Evolutionary conservation across 306 rosid genomes (phyloP).

Genomic region (Dalbergia cochinchinensis): DNA sequence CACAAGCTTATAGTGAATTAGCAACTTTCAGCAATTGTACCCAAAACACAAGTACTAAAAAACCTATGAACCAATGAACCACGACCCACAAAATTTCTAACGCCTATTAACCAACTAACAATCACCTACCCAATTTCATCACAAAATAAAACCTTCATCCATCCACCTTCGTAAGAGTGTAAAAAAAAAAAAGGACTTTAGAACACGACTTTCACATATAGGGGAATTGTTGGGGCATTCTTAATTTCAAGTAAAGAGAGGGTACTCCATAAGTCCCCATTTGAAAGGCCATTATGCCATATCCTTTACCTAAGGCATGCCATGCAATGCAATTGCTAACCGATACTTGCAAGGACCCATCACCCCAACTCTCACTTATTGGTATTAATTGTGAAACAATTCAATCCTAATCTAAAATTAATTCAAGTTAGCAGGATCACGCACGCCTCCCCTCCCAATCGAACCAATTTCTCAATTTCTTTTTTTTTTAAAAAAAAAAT

Average conservation of each 20-base stretch:
- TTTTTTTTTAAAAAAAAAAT: background rate
- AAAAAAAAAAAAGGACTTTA: background rate
- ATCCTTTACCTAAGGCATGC: background rate
- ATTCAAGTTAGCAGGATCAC: background rate
- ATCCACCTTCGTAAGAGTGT: background rate
- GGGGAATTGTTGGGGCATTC: slow-evolving; percentile 4
- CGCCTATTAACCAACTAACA: background rate
- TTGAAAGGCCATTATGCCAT: slow-evolving; percentile 6
- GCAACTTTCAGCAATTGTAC: background rate
- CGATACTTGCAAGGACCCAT: background rate
- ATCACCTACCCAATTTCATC: slow-evolving; percentile 6
- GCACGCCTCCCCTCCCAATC: background rate
- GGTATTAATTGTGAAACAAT: background rate
- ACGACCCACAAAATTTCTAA: background rate
- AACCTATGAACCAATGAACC: slow-evolving; percentile 7
- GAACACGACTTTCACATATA: background rate
- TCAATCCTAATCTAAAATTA: slow-evolving; percentile 13
- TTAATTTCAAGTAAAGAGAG: background rate
- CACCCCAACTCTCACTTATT: background rate
- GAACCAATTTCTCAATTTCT: background rate
- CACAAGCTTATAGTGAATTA: slow-evolving; percentile 29
- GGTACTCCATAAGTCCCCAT: background rate
- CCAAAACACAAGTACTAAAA: slow-evolving; percentile 26
- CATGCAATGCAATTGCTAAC: background rate
- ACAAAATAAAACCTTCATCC: slow-evolving; percentile 9